Conservation (phyloP, 371 early-diverging fungal species). For the Syncephalastrum contaminatum region DNA sequence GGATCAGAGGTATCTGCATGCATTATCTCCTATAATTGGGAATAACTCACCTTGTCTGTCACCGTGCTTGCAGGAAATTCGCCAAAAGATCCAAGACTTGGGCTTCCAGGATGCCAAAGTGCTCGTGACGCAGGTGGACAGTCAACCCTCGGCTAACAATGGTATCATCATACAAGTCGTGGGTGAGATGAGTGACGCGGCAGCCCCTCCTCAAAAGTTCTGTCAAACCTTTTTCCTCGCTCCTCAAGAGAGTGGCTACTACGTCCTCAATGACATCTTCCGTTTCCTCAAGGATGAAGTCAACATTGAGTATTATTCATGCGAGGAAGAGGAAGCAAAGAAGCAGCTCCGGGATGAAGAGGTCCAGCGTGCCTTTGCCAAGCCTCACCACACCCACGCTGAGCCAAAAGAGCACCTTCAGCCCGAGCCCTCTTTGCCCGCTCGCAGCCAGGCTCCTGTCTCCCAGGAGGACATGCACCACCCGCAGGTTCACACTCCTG, state of each 20-base stretch:
- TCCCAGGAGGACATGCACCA: neutral
- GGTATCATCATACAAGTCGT: slow-evolving; percentile 87
- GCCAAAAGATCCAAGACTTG: slow-evolving; percentile 60
- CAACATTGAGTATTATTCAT: slow-evolving; percentile 23
- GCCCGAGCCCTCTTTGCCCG: neutral
- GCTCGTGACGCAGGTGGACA: slow-evolving; percentile 82
- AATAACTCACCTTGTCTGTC: neutral
- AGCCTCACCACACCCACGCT: neutral
- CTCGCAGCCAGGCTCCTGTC: neutral
- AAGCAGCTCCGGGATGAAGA: slow-evolving; percentile 10
- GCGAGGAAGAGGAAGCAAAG: slow-evolving; percentile 27
- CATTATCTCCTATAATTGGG: too few relatives aligned
- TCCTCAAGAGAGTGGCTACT: slow-evolving; percentile 84
- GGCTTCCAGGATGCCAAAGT: slow-evolving; percentile 81
- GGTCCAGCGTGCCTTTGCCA: neutral
- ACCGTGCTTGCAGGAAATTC: slow-evolving; percentile 61
- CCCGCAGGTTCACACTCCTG: neutral
- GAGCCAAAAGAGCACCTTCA: neutral
- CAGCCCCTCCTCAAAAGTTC: slow-evolving; percentile 77
- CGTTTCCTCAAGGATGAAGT: slow-evolving; percentile 84
- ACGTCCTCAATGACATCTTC: slow-evolving; percentile 90
- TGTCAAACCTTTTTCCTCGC: slow-evolving; percentile 90
- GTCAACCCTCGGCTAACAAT: slow-evolving; percentile 68
- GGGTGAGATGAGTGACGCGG: slow-evolving; percentile 87
- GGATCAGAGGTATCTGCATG: slow-evolving; percentile 68